Base-by-base conservation (phyloP, 2,329 filamentous ascomycete genomes). In the Penicillium sp. region DNA sequence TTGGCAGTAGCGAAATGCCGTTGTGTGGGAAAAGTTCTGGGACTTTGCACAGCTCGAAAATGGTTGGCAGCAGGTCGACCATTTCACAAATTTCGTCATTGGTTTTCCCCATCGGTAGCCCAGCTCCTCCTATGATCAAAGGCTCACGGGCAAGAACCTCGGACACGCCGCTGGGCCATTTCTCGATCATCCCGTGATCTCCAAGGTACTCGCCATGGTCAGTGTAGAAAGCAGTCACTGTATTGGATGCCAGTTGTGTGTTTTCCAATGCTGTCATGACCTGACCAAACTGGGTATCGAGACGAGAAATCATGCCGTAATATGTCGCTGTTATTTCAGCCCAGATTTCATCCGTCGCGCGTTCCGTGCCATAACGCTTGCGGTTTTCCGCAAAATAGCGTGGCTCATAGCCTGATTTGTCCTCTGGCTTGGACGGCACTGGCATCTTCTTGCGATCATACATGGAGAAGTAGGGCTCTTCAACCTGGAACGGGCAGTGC, bases 391-490 rank as follows among this genome's bases (percentile, higher is more conserved):
- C 63, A 72, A 79, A 76, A 55, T 78, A 80, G 4, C 69, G 63
- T 0, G 77, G 75, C 46, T 78, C 75, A 39, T 79, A 73, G 0
- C 77, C 77, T 0, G 76, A 79, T 63, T 75, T 65, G 6, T 61
- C 54, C 0, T 64, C 61, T 0, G 59, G 48, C 11, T 27, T 34
- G n/a, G 44, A 50, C 29, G 38, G 54, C 13, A 48, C 16, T 40
- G 76, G 67, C 51, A 53, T 48, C 1, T 64, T 49, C 0, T 59
- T 47, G 3, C 76, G 71, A 29, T 77, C 68, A 46, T 81, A 79
- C 75, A 79, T 78, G 9, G 72, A 76, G 52, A 80, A 79, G 50
- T 74, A 80, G 0, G 77, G 78, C 61, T 80, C 77, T 52, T 81
- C 78, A 1, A 80, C 77, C 21, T 75, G 68, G 34, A 80, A 80